Evolutionary conservation across 768 basidiomycete species (phyloP), one percentile per base, ranked within the genome.

Genomic region (Pulveroboletus sp.): DNA sequence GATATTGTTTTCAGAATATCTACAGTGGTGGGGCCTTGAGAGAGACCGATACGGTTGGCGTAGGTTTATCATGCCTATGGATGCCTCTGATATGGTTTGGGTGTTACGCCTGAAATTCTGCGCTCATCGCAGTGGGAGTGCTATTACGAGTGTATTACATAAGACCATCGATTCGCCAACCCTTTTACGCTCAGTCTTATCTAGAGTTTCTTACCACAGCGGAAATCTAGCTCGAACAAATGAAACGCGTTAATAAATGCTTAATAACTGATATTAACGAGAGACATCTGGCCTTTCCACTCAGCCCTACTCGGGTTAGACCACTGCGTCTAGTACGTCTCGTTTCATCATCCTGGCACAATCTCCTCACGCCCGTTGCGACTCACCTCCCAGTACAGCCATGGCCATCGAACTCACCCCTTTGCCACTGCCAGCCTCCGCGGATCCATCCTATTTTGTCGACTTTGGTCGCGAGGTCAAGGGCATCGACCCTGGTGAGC

Each of bases 391-490:
- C 10, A 42, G 17, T 9, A 15, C 45, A 43, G 49, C 52, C 30
- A 90, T 90, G 87, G 73, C 82, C 41, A 82, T 90, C 57, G 74
- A 85, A 71, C 69, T 86, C 26, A 46, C 69, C 26, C 80, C 88
- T 46, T 70, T 93, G 5, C 80, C 88, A 6, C 72, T 89, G 3
- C 88, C 92, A n/a, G 67, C 80, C 14, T 79, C 83, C 26, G 86
- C 86, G 15, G 83, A 92, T 63, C 63, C 82, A 5, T 69, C 78
- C 38, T 79, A 79, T 66, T 85, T 93, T 64, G 59, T 68, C 35
- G 71, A 82, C 49, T 91, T 93, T 68, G 92, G 92, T 1, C 75
- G 85, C 24, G 77, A 87, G 64, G 89, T 93, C 38, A 79, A 77
- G 57, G 88, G 86, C 11, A 74, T 88, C 43, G 70, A 87, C 60